These are phyloP conservation scores for Glycine tomentella DNA, from an alignment of 306 rosid genomes.

Conservation along the genomic window DNA sequence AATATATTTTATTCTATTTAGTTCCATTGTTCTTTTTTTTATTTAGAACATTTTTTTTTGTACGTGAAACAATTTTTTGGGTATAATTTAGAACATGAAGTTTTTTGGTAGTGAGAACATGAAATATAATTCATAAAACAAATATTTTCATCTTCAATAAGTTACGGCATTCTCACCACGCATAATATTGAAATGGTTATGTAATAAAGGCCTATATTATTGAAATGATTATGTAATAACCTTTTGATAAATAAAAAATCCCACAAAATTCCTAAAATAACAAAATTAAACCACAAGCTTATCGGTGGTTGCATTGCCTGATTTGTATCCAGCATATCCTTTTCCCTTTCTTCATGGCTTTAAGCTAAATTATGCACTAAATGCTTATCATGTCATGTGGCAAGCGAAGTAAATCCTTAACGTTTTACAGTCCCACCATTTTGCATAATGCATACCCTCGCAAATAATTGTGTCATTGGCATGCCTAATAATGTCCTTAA, in stretches of 20 bases:
- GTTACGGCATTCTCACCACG: neutral
- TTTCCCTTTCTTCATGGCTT: neutral
- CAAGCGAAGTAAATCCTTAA: neutral
- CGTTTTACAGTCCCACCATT: neutral
- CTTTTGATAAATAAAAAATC: no score
- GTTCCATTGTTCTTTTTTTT: neutral
- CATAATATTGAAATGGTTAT: neutral
- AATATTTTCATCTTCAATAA: neutral
- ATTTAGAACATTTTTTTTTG: no score
- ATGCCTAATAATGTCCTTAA: neutral
- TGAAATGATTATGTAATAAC: no score
- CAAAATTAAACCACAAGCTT: neutral
- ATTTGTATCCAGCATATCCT: neutral
- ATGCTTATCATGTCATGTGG: no score
- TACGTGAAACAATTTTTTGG: no score
- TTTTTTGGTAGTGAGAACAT: no score
- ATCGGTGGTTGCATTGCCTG: neutral
- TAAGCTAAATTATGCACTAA: slow-evolving; percentile 6
- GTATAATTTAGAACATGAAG: no score
- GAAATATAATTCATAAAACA: neutral
- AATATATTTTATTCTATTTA: no score
- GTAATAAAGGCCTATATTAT: neutral
- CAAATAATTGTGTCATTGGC: neutral
- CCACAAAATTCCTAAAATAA: neutral
- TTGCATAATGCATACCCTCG: neutral